Conservation (phyloP, 169 alveolate genomes). For the Babesia gibsoni region DNA sequence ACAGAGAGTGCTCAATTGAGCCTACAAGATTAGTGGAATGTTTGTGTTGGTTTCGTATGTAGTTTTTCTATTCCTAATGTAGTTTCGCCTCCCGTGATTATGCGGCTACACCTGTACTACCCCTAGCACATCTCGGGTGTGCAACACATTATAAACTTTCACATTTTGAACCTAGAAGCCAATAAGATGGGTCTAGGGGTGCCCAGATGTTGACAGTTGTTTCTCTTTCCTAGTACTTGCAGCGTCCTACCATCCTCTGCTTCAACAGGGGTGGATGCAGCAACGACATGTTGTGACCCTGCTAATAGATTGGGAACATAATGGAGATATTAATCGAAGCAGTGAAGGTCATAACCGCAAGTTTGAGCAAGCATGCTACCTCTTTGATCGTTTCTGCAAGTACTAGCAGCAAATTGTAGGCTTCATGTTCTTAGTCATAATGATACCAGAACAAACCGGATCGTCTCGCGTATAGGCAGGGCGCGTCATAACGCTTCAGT, state of each 20-base stretch:
- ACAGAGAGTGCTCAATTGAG: background rate
- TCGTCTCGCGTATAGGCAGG: slow-evolving; percentile 21
- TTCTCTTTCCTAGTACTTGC: too few relatives aligned
- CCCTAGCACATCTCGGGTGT: too few relatives aligned
- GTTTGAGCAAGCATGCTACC: slow-evolving; percentile 45
- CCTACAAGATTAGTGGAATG: background rate
- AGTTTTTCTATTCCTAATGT: background rate
- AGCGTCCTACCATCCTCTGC: too few relatives aligned
- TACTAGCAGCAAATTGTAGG: slow-evolving; percentile 39
- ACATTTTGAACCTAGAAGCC: too few relatives aligned
- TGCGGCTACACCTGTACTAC: too few relatives aligned
- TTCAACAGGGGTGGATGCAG: too few relatives aligned
- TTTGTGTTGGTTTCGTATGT: background rate
- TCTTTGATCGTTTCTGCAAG: slow-evolving; percentile 35
- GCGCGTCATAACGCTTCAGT: slow-evolving; percentile 38
- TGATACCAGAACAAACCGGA: slow-evolving; percentile 1
- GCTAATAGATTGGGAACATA: too few relatives aligned
- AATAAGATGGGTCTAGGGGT: too few relatives aligned
- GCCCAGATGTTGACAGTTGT: too few relatives aligned
- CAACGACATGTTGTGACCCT: too few relatives aligned
- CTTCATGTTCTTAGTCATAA: background rate
- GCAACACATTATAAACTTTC: too few relatives aligned
- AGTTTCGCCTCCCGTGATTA: background rate
- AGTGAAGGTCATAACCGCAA: slow-evolving; percentile 32
- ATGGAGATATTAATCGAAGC: slow-evolving; percentile 60